Base-by-base conservation (phyloP, 2,329 filamentous ascomycete genomes). In the Ascomycota sp. region DNA sequence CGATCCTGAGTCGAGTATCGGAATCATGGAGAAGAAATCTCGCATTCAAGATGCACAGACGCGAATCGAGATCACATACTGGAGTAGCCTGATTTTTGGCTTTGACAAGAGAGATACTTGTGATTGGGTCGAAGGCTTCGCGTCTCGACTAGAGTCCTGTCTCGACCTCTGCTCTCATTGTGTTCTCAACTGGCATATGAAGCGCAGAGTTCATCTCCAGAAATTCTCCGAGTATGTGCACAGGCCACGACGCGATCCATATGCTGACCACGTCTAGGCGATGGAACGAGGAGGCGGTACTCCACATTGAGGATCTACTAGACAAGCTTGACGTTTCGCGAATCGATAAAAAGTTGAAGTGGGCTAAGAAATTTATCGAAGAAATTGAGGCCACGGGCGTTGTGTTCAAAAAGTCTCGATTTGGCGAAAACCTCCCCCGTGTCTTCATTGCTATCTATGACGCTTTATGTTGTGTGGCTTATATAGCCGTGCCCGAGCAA, bases 391-490 rank as follows among this genome's bases (percentile, higher is more conserved):
- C 53, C 24, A 46, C 52, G 7, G 56, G 63, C 15, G 53, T 52
- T 2, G 45, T 46, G 3, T 65, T 66, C 46, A 57, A 55, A 28
- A 58, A 60, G 25, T 43, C 52, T 0, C 55, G 57, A 30, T 52
- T 67, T 23, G 58, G 57, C 9, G 52, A 55, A 13, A 47, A 61
- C 6, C 53, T 65, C 20, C 55, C 64, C 2, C 57, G 67, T 20
- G 70, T 80, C 6, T 66, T 91, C 30, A 67, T 89, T 34, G 75
- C 81, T 8, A 68, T 95, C 20, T 93, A 91, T 42, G 86, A 95
- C 48, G 75, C 78, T 0, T 57, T 95, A 30, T 92, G 83, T 48
- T 92, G 78, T 48, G 70, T 83, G 39, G 64, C 76, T 1, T 82
- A 91, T 45, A 60, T 94, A 35, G 63, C 53, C 27, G 40, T 57